Evolutionary conservation across 495 filamentous ascomycete species (phyloP), one percentile per base, ranked within the genome.

Genomic region (Penicillium dipodomyicola): DNA sequence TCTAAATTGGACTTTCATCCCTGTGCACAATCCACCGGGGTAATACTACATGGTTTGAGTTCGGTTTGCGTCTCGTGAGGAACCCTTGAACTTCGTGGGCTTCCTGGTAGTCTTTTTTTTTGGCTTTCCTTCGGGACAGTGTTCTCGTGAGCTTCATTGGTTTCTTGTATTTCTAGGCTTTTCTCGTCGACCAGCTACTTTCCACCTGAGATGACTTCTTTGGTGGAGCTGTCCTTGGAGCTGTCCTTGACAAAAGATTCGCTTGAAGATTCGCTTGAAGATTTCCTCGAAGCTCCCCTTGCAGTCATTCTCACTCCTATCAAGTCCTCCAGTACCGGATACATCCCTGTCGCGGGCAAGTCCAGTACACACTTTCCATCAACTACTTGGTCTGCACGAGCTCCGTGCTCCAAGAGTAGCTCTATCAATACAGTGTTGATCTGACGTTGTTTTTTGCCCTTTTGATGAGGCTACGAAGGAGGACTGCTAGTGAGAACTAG

Each of bases 361-460:
- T n/a, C 15, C 14, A 27, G 14, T 27, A 23, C 6, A 22, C 23
- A 27, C 17, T 17, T 17, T 22, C 14, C 43, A n/a, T 15, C 14
- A 7, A 7, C n/a, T 2, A 6, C 11, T 20, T 20, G 9, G 4
- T 48, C 46, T 20, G n/a, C 14, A 5, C 4, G 8, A 32, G 27
- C 27, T 17, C 29, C 29, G n/a, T 33, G 46, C n/a, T 48, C 29
- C 29, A 48, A 11, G n/a, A 48, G 17, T 48, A 48, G 27, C 46
- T 32, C 29, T 20, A 48, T 48, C 29, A 46, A 46, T 5, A 29
- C 2, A n/a, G 5, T 29, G 17, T 46, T 46, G 25, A 32, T 48
- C n/a, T 2, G 0, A 20, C 8, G 5, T 20, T 47, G 25, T n/a
- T 12, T 47, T 8, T 3, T 2, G 4, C 30, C 11, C 30, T 3